Base-by-base conservation (phyloP, 1,139 yeast genomes). In the Magnusiomyces paraingens region DNA sequence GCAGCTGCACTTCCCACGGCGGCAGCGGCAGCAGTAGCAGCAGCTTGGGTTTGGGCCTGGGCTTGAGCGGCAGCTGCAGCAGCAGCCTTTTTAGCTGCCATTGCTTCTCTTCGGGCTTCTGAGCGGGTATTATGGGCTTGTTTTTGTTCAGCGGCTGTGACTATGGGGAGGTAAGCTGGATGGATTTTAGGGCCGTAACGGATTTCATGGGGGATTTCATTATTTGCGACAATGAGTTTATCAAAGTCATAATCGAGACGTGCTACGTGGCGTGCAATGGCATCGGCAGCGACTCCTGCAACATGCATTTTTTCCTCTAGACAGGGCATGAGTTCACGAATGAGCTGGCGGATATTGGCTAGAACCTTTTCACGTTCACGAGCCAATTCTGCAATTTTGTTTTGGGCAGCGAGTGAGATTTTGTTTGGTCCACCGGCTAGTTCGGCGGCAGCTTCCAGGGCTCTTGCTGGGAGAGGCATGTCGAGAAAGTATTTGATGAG, bases 231-330 rank as follows among this genome's bases (percentile, higher is more conserved):
- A 40, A 91, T 79, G 44, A 89, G 78, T 53, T 84, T 82, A 56
- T 79, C 75, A 71, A 82, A 91, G 66, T 89, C 96, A 61, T 85
- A 81, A 66, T 91, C 87, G 60, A 93, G 78, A 50, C 97, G 75
- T 52, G 75, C 77, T 61, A 88, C 73, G 64, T 89, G 88, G 59
- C 84, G 81, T 44, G 77, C 73, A 52, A 90, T 78, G 21, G 85
- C 79, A 63, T 91, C 98, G 35, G 88, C 80, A 29, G 97, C 96
- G 41, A 89, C 86, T 1, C 93, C 84, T 2, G 98, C 94, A 41
- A 93, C 97, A 67, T 93, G 97, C 95, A 93, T 90, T 70, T 93
- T 93, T 67, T 93, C 98, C 66, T 93, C 99, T 57, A 93, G 73
- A 61, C 96, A 89, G 0, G 98, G 98, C 73, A 93, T 83, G 52